A percentile compares a stretch with the other conserved stretches of the same genome.
These are phyloP conservation scores for Corymbia calophylla DNA, from an alignment of 441 rosid species.

Conservation along the genomic window DNA sequence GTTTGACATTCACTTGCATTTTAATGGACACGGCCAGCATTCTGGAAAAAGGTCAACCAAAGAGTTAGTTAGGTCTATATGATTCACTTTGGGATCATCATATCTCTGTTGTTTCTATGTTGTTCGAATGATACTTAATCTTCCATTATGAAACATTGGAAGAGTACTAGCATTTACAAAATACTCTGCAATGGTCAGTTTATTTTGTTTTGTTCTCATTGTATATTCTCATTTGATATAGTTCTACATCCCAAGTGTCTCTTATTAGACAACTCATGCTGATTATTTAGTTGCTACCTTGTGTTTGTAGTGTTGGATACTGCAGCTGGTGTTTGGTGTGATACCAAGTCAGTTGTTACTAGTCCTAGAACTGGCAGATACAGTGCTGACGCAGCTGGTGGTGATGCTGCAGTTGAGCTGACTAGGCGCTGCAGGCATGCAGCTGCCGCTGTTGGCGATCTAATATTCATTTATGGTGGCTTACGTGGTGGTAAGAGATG, in stretches of 20 bases:
- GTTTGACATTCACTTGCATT: not conserved
- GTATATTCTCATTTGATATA: not conserved
- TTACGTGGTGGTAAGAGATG: conserved; percentile 88
- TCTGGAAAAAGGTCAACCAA: not conserved
- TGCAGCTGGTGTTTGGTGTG: conserved; percentile 99
- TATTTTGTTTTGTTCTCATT: not conserved
- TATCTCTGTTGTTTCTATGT: not conserved
- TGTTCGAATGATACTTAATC: not conserved
- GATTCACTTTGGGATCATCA: not conserved
- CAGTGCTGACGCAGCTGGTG: conserved; percentile 99
- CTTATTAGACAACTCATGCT: not conserved
- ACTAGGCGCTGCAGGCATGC: conserved; percentile 99
- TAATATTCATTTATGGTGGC: conserved; percentile 97
- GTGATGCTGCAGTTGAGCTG: conserved; percentile 97
- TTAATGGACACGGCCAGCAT: not conserved
- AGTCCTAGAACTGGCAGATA: conserved; percentile 92
- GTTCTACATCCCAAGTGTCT: not conserved
- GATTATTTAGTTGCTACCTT: not conserved
- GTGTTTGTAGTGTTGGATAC: conserved; percentile 84
- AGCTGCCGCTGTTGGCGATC: conserved; percentile 96
- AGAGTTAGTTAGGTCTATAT: not conserved
- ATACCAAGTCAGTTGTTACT: conserved; percentile 93
- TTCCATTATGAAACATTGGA: not conserved
- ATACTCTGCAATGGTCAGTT: not conserved
- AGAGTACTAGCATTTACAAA: not conserved